Conservation (phyloP, 495 filamentous ascomycete species). For the Penicillium steckii region DNA sequence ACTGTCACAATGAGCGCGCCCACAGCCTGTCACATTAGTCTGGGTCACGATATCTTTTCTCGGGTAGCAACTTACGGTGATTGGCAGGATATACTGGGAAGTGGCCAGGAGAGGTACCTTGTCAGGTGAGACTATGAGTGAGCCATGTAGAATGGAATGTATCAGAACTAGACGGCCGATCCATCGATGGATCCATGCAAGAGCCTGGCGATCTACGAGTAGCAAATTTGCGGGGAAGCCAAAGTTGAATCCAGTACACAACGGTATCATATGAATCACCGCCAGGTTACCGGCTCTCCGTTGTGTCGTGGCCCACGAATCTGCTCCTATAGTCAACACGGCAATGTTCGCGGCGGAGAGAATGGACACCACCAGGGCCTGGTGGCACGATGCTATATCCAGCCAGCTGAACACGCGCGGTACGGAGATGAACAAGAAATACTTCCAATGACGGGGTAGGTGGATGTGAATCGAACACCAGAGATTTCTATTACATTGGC, state of each 20-base stretch:
- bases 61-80: background rate
- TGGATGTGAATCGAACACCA: too few species aligned
- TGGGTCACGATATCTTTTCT: background rate
- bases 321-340: too few species aligned
- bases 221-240: slow-evolving; percentile 9
- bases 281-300: slow-evolving; percentile 6
- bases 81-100: background rate
- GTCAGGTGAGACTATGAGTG: background rate
- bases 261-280: slow-evolving; percentile 8
- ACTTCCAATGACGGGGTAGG: too few species aligned
- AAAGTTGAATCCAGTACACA: slow-evolving; percentile 10
- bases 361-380: too few species aligned
- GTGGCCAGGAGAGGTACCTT: background rate
- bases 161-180: slow-evolving; percentile 1
- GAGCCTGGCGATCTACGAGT: background rate
- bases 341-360: too few species aligned
- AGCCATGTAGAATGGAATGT: slow-evolving; percentile 6
- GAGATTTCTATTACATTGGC: too few species aligned
- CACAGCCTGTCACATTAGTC: background rate
- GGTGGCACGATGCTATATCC: too few species aligned
- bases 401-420: too few species aligned
- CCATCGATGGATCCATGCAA: slow-evolving; percentile 12
- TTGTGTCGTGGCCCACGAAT: too few species aligned
- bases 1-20: background rate
- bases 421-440: too few species aligned